Evolutionary conservation across 805 yeast genomes (phyloP).

Genomic region (Sungouiella thailandica): DNA sequence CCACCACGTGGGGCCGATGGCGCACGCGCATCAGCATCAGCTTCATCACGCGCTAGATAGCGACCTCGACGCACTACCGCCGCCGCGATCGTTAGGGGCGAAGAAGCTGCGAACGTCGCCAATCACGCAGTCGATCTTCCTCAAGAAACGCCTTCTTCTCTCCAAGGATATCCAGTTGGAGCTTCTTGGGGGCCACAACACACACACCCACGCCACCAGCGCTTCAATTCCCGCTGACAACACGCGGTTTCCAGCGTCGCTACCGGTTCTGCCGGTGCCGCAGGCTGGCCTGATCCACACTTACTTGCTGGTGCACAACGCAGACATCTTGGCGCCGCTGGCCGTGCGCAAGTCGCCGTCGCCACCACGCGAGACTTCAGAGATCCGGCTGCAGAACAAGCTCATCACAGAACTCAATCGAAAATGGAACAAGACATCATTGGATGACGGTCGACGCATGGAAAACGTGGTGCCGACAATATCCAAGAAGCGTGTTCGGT

Average conservation of each 20-base stretch:
- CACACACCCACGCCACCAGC: constrained; percentile 2
- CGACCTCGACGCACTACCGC: constrained; percentile 3
- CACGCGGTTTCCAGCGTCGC: constrained; percentile 3
- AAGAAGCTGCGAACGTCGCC: constrained; percentile 14
- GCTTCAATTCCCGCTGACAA: neutral
- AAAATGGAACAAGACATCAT: constrained; percentile 35
- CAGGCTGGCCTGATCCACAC: constrained; percentile 3
- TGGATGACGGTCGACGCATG: neutral
- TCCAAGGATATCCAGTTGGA: constrained; percentile 39
- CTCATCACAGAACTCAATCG: constrained; percentile 32
- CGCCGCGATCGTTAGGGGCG: neutral
- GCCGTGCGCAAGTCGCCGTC: constrained; percentile 3
- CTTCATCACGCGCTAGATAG: neutral
- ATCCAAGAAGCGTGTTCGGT: constrained; percentile 12
- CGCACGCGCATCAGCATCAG: no score
- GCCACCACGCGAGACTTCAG: constrained; percentile 6
- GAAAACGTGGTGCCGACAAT: no score
- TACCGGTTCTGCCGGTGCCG: constrained; percentile 4
- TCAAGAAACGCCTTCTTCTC: constrained; percentile 28
- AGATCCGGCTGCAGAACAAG: constrained; percentile 28
- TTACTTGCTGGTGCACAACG: constrained; percentile 1
- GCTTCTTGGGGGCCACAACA: constrained; percentile 15
- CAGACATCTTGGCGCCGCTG: constrained; percentile 1
- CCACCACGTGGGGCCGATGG: neutral
- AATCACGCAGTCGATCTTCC: constrained; percentile 21